A percentile compares a stretch with the other conserved stretches of the same genome.
These are phyloP conservation scores for Draba incana DNA, from an alignment of 345 rosid species.

Conservation along the genomic window DNA sequence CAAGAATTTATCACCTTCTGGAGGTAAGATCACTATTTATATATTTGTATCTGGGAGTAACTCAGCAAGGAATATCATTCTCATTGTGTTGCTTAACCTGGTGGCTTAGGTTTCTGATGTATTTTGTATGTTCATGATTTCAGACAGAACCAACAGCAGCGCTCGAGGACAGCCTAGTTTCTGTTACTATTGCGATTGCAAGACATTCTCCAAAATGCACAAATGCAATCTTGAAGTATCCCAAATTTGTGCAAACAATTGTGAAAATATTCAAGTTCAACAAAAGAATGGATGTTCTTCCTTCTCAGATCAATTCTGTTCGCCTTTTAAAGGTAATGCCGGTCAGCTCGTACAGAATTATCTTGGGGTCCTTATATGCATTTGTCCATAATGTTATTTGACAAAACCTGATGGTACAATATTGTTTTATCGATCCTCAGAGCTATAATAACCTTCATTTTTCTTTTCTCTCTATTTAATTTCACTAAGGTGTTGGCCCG, in stretches of 20 bases:
- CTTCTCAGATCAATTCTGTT: conserved; percentile 66
- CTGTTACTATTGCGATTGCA: conserved; percentile 71
- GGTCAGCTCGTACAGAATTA: conserved; percentile 2
- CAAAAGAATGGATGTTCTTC: conserved; percentile 46
- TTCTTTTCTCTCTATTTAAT: conserved; percentile 20
- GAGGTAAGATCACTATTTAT: conserved; percentile 57
- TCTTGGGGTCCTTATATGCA: conserved; percentile 3
- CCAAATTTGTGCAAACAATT: conserved; percentile 65
- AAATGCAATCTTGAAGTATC: conserved; percentile 70
- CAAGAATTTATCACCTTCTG: conserved; percentile 67
- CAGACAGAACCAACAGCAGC: conserved; percentile 60
- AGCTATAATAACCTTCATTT: conserved; percentile 19
- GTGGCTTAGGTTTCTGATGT: conserved; percentile 18
- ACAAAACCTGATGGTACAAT: conserved; percentile 19
- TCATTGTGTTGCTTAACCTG: conserved; percentile 23
- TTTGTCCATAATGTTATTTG: not conserved
- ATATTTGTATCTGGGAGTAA: conserved; percentile 5
- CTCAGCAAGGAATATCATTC: conserved; percentile 14
- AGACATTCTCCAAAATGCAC: conserved; percentile 89
- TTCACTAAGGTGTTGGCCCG: conserved; percentile 67
- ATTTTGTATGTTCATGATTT: conserved; percentile 35
- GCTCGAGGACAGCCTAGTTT: conserved; percentile 65
- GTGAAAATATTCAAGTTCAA: conserved; percentile 61
- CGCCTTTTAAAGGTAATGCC: conserved; percentile 69
- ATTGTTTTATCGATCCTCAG: conserved; percentile 15